phyloP scores from a whole-genome alignment of 2,329 filamentous ascomycete genomes.

The Pestalotiopsis sp. region DNA sequence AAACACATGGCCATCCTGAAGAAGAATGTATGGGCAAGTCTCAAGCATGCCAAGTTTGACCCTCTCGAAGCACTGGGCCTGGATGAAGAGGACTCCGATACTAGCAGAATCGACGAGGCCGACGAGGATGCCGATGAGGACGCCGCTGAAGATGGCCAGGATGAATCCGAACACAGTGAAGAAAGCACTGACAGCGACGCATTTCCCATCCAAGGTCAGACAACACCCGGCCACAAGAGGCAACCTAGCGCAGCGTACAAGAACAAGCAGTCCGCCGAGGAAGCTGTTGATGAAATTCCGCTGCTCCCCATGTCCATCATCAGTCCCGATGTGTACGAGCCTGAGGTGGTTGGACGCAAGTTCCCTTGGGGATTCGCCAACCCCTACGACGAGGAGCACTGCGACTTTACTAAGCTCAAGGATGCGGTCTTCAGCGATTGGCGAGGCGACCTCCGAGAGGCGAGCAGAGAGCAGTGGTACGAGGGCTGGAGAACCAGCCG shows the following conservation, averaged over 20 bases:
- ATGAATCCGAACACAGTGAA: constrained; percentile 29
- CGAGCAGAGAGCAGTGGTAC: constrained; percentile 91
- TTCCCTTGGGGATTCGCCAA: constrained; percentile 98
- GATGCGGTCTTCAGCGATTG: constrained; percentile 93
- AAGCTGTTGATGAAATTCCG: constrained; percentile 57
- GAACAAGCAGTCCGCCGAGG: constrained; percentile 47
- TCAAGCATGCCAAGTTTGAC: constrained; percentile 85
- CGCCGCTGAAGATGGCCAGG: constrained; percentile 26
- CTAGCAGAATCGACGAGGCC: constrained; percentile 58
- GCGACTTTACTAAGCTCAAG: constrained; percentile 89
- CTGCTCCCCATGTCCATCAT: constrained; percentile 90
- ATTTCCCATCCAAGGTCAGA: constrained; percentile 40
- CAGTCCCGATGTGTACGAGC: constrained; percentile 89
- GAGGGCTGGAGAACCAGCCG: constrained; percentile 87
- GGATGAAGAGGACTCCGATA: constrained; percentile 65
- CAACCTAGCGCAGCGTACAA: constrained; percentile 50
- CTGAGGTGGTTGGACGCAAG: constrained; percentile 75
- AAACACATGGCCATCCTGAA: constrained; percentile 93
- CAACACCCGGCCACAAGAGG: constrained; percentile 45
- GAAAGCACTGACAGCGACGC: constrained; percentile 35
- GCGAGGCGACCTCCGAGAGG: constrained; percentile 87
- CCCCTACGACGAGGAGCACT: constrained; percentile 87
- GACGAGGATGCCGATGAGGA: constrained; percentile 46
- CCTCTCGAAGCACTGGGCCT: constrained; percentile 85
- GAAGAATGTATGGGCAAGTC: constrained; percentile 83